phyloP scores from a whole-genome alignment of 441 rosid genomes.

The Capsella rubella region DNA sequence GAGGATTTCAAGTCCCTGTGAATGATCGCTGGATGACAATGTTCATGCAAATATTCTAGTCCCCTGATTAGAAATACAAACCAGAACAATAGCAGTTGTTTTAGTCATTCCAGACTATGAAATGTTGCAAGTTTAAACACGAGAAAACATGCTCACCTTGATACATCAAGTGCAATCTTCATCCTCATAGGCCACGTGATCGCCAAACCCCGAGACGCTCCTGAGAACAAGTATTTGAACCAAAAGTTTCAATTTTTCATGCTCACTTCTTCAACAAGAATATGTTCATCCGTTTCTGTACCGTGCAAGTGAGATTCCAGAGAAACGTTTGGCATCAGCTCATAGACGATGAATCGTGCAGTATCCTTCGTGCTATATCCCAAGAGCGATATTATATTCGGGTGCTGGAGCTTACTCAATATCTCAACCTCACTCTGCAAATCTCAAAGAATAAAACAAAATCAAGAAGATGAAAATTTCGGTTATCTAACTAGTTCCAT shows the following conservation, averaged over 20 bases:
- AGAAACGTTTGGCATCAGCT: slow-evolving; percentile 88
- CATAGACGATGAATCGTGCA: slow-evolving; percentile 73
- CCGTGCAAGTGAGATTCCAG: slow-evolving; percentile 91
- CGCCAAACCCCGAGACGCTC: slow-evolving; percentile 73
- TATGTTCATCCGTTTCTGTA: slow-evolving; percentile 34
- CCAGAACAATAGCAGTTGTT: background rate
- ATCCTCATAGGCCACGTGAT: slow-evolving; percentile 85
- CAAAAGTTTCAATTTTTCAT: background rate
- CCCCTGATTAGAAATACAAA: slow-evolving; percentile 41
- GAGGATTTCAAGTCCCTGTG: slow-evolving; percentile 99
- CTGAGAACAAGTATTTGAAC: slow-evolving; percentile 47
- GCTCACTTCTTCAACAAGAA: slow-evolving; percentile 13
- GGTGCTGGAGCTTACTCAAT: slow-evolving; percentile 75
- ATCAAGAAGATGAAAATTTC: background rate
- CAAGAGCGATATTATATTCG: slow-evolving; percentile 73
- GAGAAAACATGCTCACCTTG: slow-evolving; percentile 60
- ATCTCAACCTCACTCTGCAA: slow-evolving; percentile 88
- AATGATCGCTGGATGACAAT: slow-evolving; percentile 86
- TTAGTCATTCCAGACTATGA: slow-evolving; percentile 11
- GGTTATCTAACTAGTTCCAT: background rate
- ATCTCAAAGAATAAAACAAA: slow-evolving; percentile 5
- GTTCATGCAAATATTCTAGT: slow-evolving; percentile 90
- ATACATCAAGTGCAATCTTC: slow-evolving; percentile 88
- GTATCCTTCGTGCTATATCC: slow-evolving; percentile 72
- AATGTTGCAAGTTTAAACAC: slow-evolving; percentile 13